Base-by-base conservation (phyloP, 1,284 basidiomycete genomes). In the Ceratorhiza oryzae-sativae region DNA sequence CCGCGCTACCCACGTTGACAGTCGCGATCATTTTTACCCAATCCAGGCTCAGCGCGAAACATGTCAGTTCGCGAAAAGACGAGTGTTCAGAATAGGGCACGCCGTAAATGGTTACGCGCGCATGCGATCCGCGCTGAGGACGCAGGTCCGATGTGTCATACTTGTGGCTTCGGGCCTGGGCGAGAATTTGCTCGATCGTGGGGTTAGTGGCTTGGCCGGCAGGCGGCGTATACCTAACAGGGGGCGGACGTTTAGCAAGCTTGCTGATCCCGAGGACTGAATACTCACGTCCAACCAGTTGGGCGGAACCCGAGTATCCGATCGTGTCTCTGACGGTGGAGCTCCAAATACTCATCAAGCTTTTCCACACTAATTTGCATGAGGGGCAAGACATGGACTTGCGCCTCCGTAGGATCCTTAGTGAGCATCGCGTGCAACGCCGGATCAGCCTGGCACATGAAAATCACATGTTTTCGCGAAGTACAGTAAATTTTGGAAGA, bases 1-100 rank as follows among this genome's bases (percentile, higher is more conserved):
- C 82, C 78, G 92, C 89, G 75, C 85, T 95, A 18, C 92, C 93
- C 0, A 98, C 91, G 77, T 98, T 98, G 51, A 98, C 96, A 0
- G 97, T 98, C 3, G 97, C 93, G 75, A 98, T 96, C 85, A 98
- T 96, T 77, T 85, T 90, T 8, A 78, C 86, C 90, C 88, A 97
- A 77, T 87, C 84, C 39, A 94, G 83, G 12, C 90, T 92, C 78
- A 98, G 84, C 3, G 94, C 94, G 78, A 98, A 98, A 77, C 92
- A 97, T 25, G 93, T 98, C 77, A 95, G 84, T 80, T 97, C 95
- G 76, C 92, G 92, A 81, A 97, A 97, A 41, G 92, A 95, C 61
- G 93, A 96, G 79, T 99, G 86, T 76, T 87, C 86, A 1, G 84
- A 86, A 75, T 87, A 87, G 3, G 97, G 97, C 15, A 98, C 93